Percentiles rank a stretch among this genome's conserved stretches.
These are phyloP conservation scores for Helicostylum pulchrum DNA, from an alignment of 192 early-diverging fungal genomes.

Conservation along the genomic window DNA sequence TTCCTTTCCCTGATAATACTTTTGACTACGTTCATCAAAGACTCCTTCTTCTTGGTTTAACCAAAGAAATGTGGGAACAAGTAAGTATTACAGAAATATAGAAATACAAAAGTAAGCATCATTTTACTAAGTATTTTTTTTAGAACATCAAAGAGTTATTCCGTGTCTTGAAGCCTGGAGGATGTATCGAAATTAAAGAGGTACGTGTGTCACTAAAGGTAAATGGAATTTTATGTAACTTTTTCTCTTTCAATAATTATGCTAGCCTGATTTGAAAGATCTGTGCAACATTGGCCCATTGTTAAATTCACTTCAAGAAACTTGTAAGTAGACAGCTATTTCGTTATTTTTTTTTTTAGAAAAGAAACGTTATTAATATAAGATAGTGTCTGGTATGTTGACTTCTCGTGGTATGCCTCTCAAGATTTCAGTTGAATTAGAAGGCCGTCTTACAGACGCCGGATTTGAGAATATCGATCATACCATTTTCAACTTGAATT, in stretches of 20 bases:
- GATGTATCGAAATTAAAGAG: constrained; percentile 29
- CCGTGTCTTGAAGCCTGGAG: constrained; percentile 29
- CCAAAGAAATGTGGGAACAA: constrained; percentile 18
- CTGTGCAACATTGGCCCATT: neutral
- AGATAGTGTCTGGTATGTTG: constrained; percentile 1
- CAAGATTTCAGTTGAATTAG: constrained; percentile 2
- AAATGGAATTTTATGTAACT: neutral
- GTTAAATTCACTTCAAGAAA: neutral
- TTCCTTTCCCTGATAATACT: constrained; percentile 27
- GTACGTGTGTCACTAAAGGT: neutral
- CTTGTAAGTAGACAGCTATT: neutral
- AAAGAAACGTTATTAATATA: neutral
- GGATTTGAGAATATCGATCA: constrained; percentile 3
- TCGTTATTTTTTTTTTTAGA: no score
- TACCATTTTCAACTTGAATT: neutral
- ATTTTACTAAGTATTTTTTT: neutral
- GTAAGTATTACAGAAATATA: neutral
- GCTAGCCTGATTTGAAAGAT: neutral
- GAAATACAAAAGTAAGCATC: neutral
- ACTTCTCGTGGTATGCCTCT: neutral
- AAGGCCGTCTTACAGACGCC: neutral
- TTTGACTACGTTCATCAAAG: constrained; percentile 37
- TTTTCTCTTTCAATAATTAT: neutral
- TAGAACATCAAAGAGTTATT: constrained; percentile 23
- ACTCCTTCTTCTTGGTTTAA: constrained; percentile 23